phyloP scores from a whole-genome alignment of 331 rosid genomes.

The Telfairia occidentalis region DNA sequence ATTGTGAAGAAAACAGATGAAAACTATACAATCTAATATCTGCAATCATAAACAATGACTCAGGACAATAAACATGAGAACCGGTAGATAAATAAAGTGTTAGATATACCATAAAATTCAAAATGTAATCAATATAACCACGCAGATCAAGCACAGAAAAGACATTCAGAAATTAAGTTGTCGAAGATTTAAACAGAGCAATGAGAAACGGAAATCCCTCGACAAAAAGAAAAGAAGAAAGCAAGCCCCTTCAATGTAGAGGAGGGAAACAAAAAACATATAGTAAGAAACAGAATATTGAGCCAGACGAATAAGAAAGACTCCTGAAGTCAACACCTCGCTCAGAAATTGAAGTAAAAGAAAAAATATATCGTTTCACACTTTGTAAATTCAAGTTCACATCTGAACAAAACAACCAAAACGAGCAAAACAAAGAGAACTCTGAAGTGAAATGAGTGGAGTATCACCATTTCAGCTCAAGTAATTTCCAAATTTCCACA shows the following conservation, averaged over 20 bases:
- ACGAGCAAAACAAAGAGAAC: not conserved
- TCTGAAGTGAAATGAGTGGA: not conserved
- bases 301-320: not conserved
- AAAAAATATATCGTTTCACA: not conserved
- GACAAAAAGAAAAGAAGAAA: not conserved
- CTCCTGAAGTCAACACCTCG: not conserved
- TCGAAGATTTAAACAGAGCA: not conserved
- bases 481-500: not conserved
- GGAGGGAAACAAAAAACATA: not conserved
- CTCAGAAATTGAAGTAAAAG: not conserved
- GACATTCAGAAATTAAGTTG: not conserved
- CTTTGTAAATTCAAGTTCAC: not conserved
- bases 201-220: not conserved
- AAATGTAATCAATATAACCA: not conserved
- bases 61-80: not conserved
- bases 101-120: not conserved
- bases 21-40: not conserved
- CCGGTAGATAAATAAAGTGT: not conserved
- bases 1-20: not conserved
- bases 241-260: not conserved
- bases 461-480: not conserved
- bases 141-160: not conserved
- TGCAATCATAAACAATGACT: not conserved
- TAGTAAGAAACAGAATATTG: not conserved
- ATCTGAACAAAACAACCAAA: not conserved